Evolutionary conservation across 345 rosid species (phyloP).

Genomic region (Eucalyptus cloeziana): DNA sequence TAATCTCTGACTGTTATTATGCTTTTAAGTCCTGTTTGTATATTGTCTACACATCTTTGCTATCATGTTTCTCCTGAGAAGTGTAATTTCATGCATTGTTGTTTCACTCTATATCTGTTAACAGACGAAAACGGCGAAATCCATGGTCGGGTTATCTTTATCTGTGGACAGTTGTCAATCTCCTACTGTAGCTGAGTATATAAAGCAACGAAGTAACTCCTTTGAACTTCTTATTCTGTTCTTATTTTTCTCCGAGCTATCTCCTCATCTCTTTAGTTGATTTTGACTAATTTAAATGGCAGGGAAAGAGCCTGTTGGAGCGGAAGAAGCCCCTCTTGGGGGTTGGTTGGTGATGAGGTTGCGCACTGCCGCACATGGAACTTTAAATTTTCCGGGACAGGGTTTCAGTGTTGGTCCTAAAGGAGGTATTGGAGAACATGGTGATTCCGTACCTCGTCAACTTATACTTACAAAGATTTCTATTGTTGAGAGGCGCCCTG

Average conservation of each 20-base stretch:
- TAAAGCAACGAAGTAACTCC: conserved; percentile 64
- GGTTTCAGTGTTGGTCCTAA: conserved; percentile 83
- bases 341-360: conserved; percentile 90
- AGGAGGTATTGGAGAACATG: conserved; percentile 97
- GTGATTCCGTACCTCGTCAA: conserved; percentile 85
- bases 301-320: conserved; percentile 94
- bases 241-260: background rate
- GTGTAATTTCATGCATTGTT: background rate
- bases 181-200: conserved; percentile 54
- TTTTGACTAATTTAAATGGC: background rate
- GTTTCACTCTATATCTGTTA: conserved; percentile 3
- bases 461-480: conserved; percentile 83
- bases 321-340: conserved; percentile 84
- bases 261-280: background rate
- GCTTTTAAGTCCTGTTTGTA: background rate
- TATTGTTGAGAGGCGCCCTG: conserved; percentile 92
- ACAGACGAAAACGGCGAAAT: conserved; percentile 94
- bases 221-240: background rate
- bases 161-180: conserved; percentile 64
- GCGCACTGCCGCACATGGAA: conserved; percentile 94
- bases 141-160: conserved; percentile 64
- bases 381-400: conserved; percentile 68
- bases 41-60: background rate
- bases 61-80: background rate
- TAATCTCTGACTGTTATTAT: background rate